Percentiles rank a stretch among this genome's conserved stretches.
phyloP scores from a whole-genome alignment of 345 rosid genomes.

The Stellera chamaejasme region DNA sequence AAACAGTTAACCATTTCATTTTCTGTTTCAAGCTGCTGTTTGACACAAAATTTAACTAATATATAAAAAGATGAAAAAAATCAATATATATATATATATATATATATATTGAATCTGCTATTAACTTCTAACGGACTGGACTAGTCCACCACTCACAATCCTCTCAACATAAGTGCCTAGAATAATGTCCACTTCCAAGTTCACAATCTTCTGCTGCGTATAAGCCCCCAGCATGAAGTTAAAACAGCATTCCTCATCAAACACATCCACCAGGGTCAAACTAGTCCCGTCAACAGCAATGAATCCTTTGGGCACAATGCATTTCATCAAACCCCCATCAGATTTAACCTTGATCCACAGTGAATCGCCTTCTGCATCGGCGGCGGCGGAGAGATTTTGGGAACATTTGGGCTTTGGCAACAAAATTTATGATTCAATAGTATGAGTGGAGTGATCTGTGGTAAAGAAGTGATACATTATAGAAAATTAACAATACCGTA shows the following conservation, averaged over 20 bases:
- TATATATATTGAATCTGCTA: slow-evolving; percentile 10
- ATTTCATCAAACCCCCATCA: slow-evolving; percentile 38
- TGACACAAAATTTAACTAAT: no score
- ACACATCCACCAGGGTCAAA: slow-evolving; percentile 82
- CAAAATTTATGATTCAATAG: no score
- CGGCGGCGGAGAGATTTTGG: no score
- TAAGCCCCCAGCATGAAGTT: slow-evolving; percentile 81
- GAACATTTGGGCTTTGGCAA: no score
- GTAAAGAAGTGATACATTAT: no score
- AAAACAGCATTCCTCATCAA: slow-evolving; percentile 66
- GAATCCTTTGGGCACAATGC: slow-evolving; percentile 80
- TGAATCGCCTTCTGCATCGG: slow-evolving; percentile 64
- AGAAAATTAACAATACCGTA: no score
- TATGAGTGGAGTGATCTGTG: no score
- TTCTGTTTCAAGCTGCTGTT: no score
- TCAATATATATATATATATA: no score
- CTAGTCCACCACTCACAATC: slow-evolving; percentile 53
- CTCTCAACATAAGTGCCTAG: slow-evolving; percentile 93
- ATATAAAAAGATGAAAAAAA: no score
- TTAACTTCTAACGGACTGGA: slow-evolving; percentile 29
- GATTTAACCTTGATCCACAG: slow-evolving; percentile 79
- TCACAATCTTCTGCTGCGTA: slow-evolving; percentile 70
- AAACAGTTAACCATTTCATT: no score
- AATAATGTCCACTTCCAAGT: slow-evolving; percentile 88
- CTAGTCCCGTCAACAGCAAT: slow-evolving; percentile 90